These are phyloP conservation scores for Aspergillus sp. DNA, from an alignment of 2,329 filamentous ascomycete species.

Conservation along the genomic window DNA sequence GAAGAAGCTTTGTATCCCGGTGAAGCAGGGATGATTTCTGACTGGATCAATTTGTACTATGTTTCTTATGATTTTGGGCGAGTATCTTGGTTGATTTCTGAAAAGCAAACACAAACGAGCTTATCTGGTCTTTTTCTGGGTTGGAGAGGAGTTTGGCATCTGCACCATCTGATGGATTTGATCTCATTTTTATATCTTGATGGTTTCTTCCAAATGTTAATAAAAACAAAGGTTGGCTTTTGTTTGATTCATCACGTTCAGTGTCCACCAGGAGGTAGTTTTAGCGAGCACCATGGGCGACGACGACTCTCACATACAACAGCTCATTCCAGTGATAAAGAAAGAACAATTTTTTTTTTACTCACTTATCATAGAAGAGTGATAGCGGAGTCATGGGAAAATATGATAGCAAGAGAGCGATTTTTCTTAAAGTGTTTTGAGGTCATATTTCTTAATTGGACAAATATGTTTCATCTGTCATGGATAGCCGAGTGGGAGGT, in stretches of 20 bases:
- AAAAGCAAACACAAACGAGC: too few relatives aligned
- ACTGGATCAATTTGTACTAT: neutral
- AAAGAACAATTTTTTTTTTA: neutral
- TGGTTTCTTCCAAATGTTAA: neutral
- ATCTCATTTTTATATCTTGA: neutral
- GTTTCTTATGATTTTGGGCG: neutral
- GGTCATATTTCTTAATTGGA: neutral
- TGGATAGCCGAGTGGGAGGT: conserved; percentile 48
- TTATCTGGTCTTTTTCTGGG: too few relatives aligned
- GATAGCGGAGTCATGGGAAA: neutral
- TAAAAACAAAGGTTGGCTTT: neutral
- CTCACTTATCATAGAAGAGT: too few relatives aligned
- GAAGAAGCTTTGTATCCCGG: conserved; percentile 4
- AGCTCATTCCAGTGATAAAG: neutral
- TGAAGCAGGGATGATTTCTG: neutral
- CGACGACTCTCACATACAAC: too few relatives aligned
- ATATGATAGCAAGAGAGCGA: neutral
- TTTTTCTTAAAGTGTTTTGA: neutral
- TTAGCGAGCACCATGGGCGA: neutral
- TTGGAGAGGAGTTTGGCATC: too few relatives aligned
- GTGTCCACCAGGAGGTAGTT: neutral
- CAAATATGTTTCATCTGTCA: conserved; percentile 37
- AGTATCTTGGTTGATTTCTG: neutral
- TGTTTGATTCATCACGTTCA: neutral
- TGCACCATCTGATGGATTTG: neutral